A percentile compares a stretch with the other conserved stretches of the same genome.
phyloP scores from a whole-genome alignment of 1,139 yeast genomes.

The Saccharomyces uvarum region DNA sequence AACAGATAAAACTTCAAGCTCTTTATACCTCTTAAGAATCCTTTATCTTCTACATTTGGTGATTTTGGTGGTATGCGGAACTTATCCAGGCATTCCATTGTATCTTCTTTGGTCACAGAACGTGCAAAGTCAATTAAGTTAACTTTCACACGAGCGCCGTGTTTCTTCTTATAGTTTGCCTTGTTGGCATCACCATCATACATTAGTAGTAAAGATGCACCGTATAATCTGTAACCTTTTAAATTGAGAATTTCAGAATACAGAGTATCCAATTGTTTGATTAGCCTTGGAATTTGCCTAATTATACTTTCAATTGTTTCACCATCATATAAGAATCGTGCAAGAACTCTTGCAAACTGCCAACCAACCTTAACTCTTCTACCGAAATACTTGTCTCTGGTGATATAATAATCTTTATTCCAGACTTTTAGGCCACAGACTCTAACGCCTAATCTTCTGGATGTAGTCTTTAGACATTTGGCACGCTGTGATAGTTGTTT shows the following conservation, averaged over 20 bases:
- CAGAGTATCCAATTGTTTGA: slow-evolving; percentile 54
- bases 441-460: slow-evolving; percentile 76
- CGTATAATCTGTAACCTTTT: slow-evolving; percentile 83
- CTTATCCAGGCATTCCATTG: slow-evolving; percentile 30
- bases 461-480: slow-evolving; percentile 78
- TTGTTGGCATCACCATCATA: slow-evolving; percentile 56
- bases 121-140: slow-evolving; percentile 94
- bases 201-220: slow-evolving; percentile 79
- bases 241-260: slow-evolving; percentile 47
- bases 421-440: slow-evolving; percentile 93
- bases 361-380: slow-evolving; percentile 63
- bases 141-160: slow-evolving; percentile 39
- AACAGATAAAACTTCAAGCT: slow-evolving; percentile 59
- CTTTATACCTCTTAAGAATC: slow-evolving; percentile 74
- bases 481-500: slow-evolving; percentile 75
- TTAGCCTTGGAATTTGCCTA: slow-evolving; percentile 58
- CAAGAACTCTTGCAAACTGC: slow-evolving; percentile 66
- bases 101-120: slow-evolving; percentile 67
- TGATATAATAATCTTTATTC: slow-evolving; percentile 51
- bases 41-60: slow-evolving; percentile 59
- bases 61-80: slow-evolving; percentile 62
- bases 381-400: slow-evolving; percentile 88
- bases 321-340: slow-evolving; percentile 79
- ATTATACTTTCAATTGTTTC: slow-evolving; percentile 48
- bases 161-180: slow-evolving; percentile 10